phyloP scores from a whole-genome alignment of 805 yeast genomes.

The Candida methanosorbosa region DNA sequence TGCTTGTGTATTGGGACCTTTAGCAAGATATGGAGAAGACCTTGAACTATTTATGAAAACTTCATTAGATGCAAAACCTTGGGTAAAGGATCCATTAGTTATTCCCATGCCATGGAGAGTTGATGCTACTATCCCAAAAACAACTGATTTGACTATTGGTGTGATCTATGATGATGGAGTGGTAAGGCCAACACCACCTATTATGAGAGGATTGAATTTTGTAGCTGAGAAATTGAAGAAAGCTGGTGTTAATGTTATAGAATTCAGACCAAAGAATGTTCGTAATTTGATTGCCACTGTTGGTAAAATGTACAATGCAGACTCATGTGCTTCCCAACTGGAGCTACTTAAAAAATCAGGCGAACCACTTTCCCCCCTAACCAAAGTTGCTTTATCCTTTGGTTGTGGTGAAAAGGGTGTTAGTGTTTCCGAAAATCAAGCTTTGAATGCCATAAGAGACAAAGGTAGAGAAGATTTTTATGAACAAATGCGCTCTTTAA shows the following conservation, averaged over 20 bases:
- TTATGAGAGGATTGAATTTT: constrained; percentile 44
- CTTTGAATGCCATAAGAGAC: constrained; percentile 49
- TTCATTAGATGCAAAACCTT: constrained; percentile 59
- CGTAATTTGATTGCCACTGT: constrained; percentile 53
- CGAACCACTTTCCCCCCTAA: constrained; percentile 58
- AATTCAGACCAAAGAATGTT: constrained; percentile 50
- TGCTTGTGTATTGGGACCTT: constrained; percentile 59
- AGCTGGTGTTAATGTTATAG: constrained; percentile 51
- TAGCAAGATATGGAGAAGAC: constrained; percentile 57
- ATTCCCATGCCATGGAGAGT: constrained; percentile 49
- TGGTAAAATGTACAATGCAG: constrained; percentile 48
- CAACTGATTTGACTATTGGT: constrained; percentile 45
- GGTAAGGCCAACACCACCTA: constrained; percentile 65
- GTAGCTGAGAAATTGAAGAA: constrained; percentile 44
- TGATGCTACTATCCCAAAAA: constrained; percentile 28
- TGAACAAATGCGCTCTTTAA: constrained; percentile 39
- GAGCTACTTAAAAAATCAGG: constrained; percentile 49
- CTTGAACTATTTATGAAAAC: constrained; percentile 58
- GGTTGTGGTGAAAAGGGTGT: constrained; percentile 48
- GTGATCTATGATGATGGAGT: constrained; percentile 56
- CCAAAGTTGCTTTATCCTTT: constrained; percentile 49
- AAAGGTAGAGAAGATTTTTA: constrained; percentile 45
- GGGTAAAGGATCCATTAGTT: constrained; percentile 39
- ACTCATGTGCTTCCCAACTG: constrained; percentile 56
- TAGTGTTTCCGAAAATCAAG: constrained; percentile 44